Evolutionary conservation across 768 basidiomycete genomes (phyloP).

Genomic region (Rhodosporidiobolus sp.): DNA sequence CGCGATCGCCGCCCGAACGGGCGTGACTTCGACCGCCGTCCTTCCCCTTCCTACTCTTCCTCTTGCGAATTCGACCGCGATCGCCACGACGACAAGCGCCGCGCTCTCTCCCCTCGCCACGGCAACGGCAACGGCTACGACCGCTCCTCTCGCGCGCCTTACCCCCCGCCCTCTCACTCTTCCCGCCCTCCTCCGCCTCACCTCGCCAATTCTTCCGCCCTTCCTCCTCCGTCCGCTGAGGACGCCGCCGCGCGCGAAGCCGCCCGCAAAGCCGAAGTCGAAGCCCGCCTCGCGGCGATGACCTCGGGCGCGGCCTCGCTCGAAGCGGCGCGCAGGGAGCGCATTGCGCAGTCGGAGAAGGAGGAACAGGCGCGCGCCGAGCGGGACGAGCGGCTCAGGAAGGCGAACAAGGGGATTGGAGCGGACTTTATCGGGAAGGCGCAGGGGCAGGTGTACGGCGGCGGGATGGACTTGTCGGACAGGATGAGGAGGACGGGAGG

Average conservation of each 20-base stretch:
- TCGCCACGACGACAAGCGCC: slow-evolving; percentile 42
- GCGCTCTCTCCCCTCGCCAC: slow-evolving; percentile 52
- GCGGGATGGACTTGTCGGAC: slow-evolving; percentile 46
- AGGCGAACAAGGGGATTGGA: slow-evolving; percentile 58
- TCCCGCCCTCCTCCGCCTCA: not conserved
- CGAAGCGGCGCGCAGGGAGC: slow-evolving; percentile 66
- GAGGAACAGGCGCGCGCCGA: slow-evolving; percentile 67
- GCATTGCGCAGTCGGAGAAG: slow-evolving; percentile 65
- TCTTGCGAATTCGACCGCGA: no score
- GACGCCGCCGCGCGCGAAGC: slow-evolving; percentile 38
- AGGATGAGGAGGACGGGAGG: slow-evolving; percentile 47
- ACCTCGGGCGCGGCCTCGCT: slow-evolving; percentile 65
- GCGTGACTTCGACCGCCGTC: not conserved
- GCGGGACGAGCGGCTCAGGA: slow-evolving; percentile 65
- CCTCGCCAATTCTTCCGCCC: slow-evolving; percentile 34
- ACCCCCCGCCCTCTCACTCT: not conserved
- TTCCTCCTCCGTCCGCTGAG: not conserved
- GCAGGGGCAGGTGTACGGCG: slow-evolving; percentile 69
- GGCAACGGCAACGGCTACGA: not conserved
- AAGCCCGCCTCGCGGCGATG: slow-evolving; percentile 89
- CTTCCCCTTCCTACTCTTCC: not conserved
- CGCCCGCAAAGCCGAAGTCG: slow-evolving; percentile 58
- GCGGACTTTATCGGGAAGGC: slow-evolving; percentile 74
- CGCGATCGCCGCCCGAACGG: slow-evolving; percentile 22
- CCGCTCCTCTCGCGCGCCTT: not conserved